Evolutionary conservation across 306 rosid genomes (phyloP).

Genomic region (Glycine tomentella): DNA sequence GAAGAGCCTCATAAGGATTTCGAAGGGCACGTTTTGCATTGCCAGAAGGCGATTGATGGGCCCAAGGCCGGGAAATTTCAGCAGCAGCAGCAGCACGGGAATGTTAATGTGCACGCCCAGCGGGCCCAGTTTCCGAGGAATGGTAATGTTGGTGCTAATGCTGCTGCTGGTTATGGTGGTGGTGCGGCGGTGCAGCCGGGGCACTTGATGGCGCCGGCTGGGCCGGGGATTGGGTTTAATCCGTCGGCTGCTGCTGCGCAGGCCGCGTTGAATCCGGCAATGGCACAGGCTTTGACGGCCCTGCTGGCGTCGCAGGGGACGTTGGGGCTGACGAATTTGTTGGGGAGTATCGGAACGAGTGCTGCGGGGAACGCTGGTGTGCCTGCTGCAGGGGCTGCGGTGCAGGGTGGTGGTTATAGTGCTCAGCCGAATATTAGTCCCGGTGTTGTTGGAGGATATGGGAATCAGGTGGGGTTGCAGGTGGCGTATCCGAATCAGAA

Average conservation of each 20-base stretch:
- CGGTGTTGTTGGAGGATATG: conserved; percentile 66
- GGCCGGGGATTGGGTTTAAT: conserved; percentile 55
- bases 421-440: conserved; percentile 59
- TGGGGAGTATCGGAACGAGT: conserved; percentile 61
- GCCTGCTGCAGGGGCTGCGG: too few relatives aligned
- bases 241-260: conserved; percentile 61
- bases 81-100: too few relatives aligned
- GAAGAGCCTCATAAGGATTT: conserved; percentile 79
- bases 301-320: conserved; percentile 71
- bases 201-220: conserved; percentile 70
- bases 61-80: conserved; percentile 47
- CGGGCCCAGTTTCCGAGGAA: too few relatives aligned
- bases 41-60: conserved; percentile 82
- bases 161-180: conserved; percentile 30
- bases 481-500: conserved; percentile 55
- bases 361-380: conserved; percentile 12
- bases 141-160: too few relatives aligned
- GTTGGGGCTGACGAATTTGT: conserved; percentile 47
- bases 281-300: conserved; percentile 79
- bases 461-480: conserved; percentile 61
- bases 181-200: conserved; percentile 50
- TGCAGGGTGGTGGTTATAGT: conserved; percentile 50
- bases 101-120: too few relatives aligned
- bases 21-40: conserved; percentile 77
- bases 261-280: conserved; percentile 63